These are phyloP conservation scores for Cutaneotrichosporon arboriforme DNA, from an alignment of 1,284 basidiomycete species.

Conservation along the genomic window DNA sequence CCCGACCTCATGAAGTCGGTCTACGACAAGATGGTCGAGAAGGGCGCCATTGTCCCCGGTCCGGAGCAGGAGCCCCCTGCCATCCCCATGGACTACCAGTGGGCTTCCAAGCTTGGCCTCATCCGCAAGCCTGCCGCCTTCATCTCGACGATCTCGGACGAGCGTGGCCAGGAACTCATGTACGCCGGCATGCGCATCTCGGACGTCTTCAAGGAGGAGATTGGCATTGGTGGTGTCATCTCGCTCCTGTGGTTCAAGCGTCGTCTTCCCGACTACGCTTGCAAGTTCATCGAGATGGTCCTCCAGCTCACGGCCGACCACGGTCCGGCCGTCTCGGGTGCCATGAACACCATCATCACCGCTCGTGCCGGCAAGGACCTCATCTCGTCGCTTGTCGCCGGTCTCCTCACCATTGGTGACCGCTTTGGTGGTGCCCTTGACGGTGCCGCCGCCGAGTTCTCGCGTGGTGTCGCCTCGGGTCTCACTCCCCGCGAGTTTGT, in stretches of 20 bases:
- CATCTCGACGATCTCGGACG: conserved; percentile 99
- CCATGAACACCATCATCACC: conserved; percentile 99
- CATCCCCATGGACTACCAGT: conserved; percentile 99
- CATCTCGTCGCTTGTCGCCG: conserved; percentile 92
- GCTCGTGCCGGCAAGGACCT: conserved; percentile 98
- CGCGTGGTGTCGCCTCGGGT: conserved; percentile 79
- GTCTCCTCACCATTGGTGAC: conserved; percentile 95
- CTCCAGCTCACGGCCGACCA: conserved; percentile 98
- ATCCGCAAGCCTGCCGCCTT: conserved; percentile 98
- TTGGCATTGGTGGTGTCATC: conserved; percentile 95
- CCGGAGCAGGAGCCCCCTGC: conserved; percentile 83
- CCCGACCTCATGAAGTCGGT: conserved; percentile 76
- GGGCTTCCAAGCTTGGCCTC: conserved; percentile 96
- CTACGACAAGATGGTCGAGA: conserved; percentile 74
- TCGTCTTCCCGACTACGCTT: conserved; percentile 56
- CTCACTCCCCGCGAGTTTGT: conserved; percentile 96
- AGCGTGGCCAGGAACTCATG: conserved; percentile 95
- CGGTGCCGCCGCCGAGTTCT: conserved; percentile 95
- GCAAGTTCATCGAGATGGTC: conserved; percentile 98
- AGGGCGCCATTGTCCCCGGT: conserved; percentile 66
- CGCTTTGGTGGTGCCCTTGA: conserved; percentile 99
- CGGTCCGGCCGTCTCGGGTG: conserved; percentile 81
- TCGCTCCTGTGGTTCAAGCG: conserved; percentile 97
- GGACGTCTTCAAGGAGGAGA: conserved; percentile 96
- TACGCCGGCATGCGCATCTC: conserved; percentile 99